Evolutionary conservation across 2,329 filamentous ascomycete species (phyloP).

Genomic region (Cadophora gregata): DNA sequence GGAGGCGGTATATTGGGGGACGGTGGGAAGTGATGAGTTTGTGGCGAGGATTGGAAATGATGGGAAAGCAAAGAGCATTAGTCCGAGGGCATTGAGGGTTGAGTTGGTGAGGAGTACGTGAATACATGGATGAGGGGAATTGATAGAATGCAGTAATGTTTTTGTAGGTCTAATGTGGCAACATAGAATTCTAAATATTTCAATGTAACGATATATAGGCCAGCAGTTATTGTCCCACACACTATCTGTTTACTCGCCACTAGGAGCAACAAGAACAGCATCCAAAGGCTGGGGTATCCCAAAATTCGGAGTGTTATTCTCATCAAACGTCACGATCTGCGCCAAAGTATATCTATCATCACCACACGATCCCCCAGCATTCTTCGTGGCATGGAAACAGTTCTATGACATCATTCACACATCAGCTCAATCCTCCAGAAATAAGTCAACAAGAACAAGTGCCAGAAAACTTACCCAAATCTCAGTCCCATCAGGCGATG

Average conservation of each 20-base stretch:
- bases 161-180: no score
- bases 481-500: slow-evolving; percentile 8
- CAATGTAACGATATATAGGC: no score
- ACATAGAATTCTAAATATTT: not conserved
- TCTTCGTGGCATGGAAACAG: slow-evolving; percentile 7
- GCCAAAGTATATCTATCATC: not conserved
- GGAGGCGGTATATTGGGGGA: slow-evolving; percentile 40
- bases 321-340: slow-evolving; percentile 9
- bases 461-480: not conserved
- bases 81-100: slow-evolving; percentile 27
- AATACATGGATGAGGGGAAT: not conserved
- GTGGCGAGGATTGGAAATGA: slow-evolving; percentile 29
- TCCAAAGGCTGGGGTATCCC: not conserved
- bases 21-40: slow-evolving; percentile 21
- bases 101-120: slow-evolving; percentile 20
- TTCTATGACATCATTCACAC: not conserved
- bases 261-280: not conserved
- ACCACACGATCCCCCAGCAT: not conserved
- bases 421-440: not conserved
- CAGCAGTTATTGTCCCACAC: no score
- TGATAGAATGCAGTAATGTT: not conserved
- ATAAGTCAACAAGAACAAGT: not conserved
- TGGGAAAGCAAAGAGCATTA: slow-evolving; percentile 33
- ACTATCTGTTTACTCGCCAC: not conserved
- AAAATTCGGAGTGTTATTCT: not conserved